Evolutionary conservation across 345 rosid species (phyloP).

Genomic region (Diplotaxis tenuifolia): DNA sequence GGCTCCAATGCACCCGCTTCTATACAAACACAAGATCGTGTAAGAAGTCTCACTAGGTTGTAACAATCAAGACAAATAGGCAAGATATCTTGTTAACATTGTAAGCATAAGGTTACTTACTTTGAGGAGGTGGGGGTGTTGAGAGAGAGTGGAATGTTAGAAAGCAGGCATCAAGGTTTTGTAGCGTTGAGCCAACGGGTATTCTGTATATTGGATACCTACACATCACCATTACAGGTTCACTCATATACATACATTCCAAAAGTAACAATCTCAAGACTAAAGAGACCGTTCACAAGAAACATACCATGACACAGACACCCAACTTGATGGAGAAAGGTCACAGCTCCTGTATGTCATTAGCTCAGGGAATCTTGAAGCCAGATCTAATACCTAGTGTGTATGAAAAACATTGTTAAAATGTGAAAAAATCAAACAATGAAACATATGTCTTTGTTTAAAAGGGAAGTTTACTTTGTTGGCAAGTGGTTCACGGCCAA

Average conservation of each 20-base stretch:
- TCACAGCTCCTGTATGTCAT: slow-evolving; percentile 75
- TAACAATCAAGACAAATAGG: not conserved
- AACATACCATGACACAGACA: slow-evolving; percentile 86
- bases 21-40: not conserved
- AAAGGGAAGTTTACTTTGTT: slow-evolving; percentile 50
- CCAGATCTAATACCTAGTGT: slow-evolving; percentile 61
- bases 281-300: not conserved
- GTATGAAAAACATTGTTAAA: not conserved
- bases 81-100: not conserved
- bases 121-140: slow-evolving; percentile 40
- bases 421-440: not conserved
- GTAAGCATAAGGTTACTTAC: slow-evolving; percentile 34
- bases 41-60: slow-evolving; percentile 13
- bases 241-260: not conserved
- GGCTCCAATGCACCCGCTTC: slow-evolving; percentile 47
- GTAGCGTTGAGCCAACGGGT: slow-evolving; percentile 80
- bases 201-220: slow-evolving; percentile 90
- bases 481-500: slow-evolving; percentile 76
- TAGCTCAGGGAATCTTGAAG: slow-evolving; percentile 70
- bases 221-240: slow-evolving; percentile 5
- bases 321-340: slow-evolving; percentile 82
- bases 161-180: slow-evolving; percentile 89
- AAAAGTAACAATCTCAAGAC: not conserved
- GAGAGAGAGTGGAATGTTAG: slow-evolving; percentile 70
- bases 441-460: not conserved